A percentile compares a stretch with the other conserved stretches of the same genome.
These are phyloP conservation scores for Cytospora paraplurivora DNA, from an alignment of 2,329 filamentous ascomycete species.

Conservation along the genomic window DNA sequence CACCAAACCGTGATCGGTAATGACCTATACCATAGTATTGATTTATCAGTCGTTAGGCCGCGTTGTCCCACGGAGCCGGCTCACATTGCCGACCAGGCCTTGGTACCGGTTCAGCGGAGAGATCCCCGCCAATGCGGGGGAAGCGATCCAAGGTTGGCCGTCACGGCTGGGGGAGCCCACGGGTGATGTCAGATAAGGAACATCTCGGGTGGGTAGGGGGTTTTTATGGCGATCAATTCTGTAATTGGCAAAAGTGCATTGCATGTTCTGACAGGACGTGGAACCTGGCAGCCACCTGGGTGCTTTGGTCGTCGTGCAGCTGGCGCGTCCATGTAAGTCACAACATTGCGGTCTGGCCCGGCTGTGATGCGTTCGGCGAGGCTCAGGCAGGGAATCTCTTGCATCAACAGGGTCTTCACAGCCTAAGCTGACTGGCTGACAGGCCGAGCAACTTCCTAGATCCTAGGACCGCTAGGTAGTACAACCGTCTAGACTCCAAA, in stretches of 20 bases:
- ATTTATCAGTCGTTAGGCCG: too few species aligned
- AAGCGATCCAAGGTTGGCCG: neutral
- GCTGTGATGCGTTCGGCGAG: too few species aligned
- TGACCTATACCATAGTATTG: too few species aligned
- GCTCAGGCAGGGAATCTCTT: too few species aligned
- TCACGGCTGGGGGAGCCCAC: neutral
- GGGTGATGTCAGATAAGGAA: conserved; percentile 27
- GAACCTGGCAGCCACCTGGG: conserved; percentile 10
- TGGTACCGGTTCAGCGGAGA: neutral
- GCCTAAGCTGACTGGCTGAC: too few species aligned
- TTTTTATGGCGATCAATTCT: neutral
- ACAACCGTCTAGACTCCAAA: too few species aligned
- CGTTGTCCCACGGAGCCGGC: neutral
- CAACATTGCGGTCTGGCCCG: too few species aligned
- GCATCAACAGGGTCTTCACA: too few species aligned
- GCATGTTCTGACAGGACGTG: neutral
- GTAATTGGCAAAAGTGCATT: neutral
- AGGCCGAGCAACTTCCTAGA: too few species aligned
- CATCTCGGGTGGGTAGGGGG: conserved; percentile 5
- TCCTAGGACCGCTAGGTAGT: too few species aligned
- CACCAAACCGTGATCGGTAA: too few species aligned
- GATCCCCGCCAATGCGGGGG: neutral
- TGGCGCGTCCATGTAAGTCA: neutral
- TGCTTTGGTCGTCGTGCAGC: neutral
- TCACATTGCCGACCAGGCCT: neutral